Percentiles rank a stretch among this genome's conserved stretches.
Evolutionary conservation across 768 basidiomycete genomes (phyloP).

Genomic region (Leccinum ochraceum): DNA sequence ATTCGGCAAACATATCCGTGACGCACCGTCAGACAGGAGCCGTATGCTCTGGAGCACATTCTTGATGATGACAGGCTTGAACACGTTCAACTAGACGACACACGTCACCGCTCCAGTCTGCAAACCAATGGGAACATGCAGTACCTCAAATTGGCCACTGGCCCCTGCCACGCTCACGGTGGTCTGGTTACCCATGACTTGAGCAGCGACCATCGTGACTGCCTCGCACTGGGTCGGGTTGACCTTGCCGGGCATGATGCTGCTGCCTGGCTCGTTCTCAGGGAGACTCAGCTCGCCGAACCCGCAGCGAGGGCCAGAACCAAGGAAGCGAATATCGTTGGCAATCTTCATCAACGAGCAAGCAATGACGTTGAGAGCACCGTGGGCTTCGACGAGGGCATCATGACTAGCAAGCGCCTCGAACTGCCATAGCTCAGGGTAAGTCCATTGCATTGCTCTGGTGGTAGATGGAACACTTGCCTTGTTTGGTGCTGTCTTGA

Average conservation of each 20-base stretch:
- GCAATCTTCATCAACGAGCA: constrained; percentile 99
- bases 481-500: constrained; percentile 98
- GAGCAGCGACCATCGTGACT: constrained; percentile 97
- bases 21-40: constrained; percentile 83
- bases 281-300: constrained; percentile 93
- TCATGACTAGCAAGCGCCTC: constrained; percentile 98
- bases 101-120: constrained; percentile 11
- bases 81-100: constrained; percentile 83
- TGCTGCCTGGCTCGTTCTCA: constrained; percentile 98
- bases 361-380: constrained; percentile 95
- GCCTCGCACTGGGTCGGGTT: constrained; percentile 99
- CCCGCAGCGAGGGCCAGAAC: constrained; percentile 96
- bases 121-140: constrained; percentile 18
- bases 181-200: constrained; percentile 98
- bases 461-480: constrained; percentile 37
- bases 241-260: constrained; percentile 99
- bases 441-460: neutral
- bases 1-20: constrained; percentile 2
- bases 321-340: constrained; percentile 97
- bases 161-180: constrained; percentile 89
- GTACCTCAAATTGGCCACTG: constrained; percentile 95
- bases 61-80: constrained; percentile 99
- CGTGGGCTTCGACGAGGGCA: constrained; percentile 95
- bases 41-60: constrained; percentile 97
- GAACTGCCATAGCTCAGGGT: constrained; percentile 54